phyloP scores from a whole-genome alignment of 352 stramenopile species.

The Globisporangium polare region DNA sequence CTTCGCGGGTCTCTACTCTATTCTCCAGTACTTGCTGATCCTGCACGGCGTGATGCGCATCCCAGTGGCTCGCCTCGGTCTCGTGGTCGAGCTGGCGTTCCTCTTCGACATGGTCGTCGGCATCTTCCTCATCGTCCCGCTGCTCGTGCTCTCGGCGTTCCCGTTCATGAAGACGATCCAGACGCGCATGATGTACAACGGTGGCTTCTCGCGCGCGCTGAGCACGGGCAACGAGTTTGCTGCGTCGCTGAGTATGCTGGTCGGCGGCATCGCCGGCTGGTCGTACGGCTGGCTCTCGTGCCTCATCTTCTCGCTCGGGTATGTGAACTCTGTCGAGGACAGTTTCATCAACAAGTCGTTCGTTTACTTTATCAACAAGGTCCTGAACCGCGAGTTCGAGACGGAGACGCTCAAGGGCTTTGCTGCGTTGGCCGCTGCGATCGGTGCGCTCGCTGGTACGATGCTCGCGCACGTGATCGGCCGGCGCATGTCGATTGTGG shows the following conservation, averaged over 20 bases:
- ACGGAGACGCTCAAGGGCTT: constrained; percentile 72
- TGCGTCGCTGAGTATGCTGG: constrained; percentile 70
- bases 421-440: constrained; percentile 44
- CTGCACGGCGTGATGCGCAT: constrained; percentile 66
- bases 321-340: constrained; percentile 66
- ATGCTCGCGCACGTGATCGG: constrained; percentile 54
- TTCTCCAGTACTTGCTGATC: constrained; percentile 74
- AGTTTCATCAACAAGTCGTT: constrained; percentile 86
- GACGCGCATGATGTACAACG: constrained; percentile 91
- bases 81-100: constrained; percentile 77
- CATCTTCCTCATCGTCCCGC: constrained; percentile 64
- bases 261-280: constrained; percentile 67
- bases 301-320: constrained; percentile 78
- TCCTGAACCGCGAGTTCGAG: constrained; percentile 39
- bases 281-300: constrained; percentile 80
- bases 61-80: constrained; percentile 55
- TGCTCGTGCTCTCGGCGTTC: constrained; percentile 75
- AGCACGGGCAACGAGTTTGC: constrained; percentile 82
- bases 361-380: constrained; percentile 71
- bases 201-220: constrained; percentile 77
- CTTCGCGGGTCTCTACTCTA: constrained; percentile 70
- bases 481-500: constrained; percentile 61
- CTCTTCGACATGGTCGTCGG: constrained; percentile 86
- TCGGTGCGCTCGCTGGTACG: constrained; percentile 47
- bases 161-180: constrained; percentile 89